Percentiles rank a stretch among this genome's conserved stretches.
Evolutionary conservation across 306 rosid genomes (phyloP).

Genomic region (Arachis hypogaea): DNA sequence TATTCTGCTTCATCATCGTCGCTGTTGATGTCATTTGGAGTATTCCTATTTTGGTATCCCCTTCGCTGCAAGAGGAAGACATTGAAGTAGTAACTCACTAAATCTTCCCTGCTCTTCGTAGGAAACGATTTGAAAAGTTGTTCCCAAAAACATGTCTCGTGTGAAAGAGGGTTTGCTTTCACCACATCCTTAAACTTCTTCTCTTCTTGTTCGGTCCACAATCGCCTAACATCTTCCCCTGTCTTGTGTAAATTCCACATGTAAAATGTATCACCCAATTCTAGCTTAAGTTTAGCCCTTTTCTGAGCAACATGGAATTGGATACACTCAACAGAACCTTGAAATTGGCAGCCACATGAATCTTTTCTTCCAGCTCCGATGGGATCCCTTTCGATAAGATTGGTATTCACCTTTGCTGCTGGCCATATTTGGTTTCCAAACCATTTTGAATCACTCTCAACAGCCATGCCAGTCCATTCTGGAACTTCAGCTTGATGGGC

Average conservation of each 20-base stretch:
- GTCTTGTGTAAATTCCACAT: slow-evolving; percentile 66
- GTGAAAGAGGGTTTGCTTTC: slow-evolving; percentile 60
- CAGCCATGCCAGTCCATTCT: slow-evolving; percentile 60
- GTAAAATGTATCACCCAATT: slow-evolving; percentile 70
- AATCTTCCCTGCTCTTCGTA: slow-evolving; percentile 67
- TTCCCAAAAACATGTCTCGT: slow-evolving; percentile 60
- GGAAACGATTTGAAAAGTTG: slow-evolving; percentile 56
- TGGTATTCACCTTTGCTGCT: slow-evolving; percentile 42
- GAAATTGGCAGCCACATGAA: slow-evolving; percentile 66
- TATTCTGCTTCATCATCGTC: slow-evolving; percentile 79
- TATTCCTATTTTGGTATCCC: slow-evolving; percentile 78
- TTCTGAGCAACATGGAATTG: slow-evolving; percentile 68
- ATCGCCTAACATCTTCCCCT: slow-evolving; percentile 73
- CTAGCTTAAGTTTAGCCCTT: slow-evolving; percentile 63
- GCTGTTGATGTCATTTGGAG: slow-evolving; percentile 70
- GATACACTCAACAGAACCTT: slow-evolving; percentile 74
- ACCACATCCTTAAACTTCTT: slow-evolving; percentile 60
- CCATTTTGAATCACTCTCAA: slow-evolving; percentile 76
- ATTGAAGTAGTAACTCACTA: slow-evolving; percentile 88
- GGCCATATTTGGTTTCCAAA: slow-evolving; percentile 85
- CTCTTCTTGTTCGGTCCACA: slow-evolving; percentile 73
- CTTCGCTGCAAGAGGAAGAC: slow-evolving; percentile 86
- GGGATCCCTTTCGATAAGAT: slow-evolving; percentile 65
- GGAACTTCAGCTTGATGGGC: slow-evolving; percentile 69
- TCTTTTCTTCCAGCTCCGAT: slow-evolving; percentile 78